A percentile compares a stretch with the other conserved stretches of the same genome.
Evolutionary conservation across 106 monocot genomes (phyloP).

Genomic region (Ottelia alismoides): DNA sequence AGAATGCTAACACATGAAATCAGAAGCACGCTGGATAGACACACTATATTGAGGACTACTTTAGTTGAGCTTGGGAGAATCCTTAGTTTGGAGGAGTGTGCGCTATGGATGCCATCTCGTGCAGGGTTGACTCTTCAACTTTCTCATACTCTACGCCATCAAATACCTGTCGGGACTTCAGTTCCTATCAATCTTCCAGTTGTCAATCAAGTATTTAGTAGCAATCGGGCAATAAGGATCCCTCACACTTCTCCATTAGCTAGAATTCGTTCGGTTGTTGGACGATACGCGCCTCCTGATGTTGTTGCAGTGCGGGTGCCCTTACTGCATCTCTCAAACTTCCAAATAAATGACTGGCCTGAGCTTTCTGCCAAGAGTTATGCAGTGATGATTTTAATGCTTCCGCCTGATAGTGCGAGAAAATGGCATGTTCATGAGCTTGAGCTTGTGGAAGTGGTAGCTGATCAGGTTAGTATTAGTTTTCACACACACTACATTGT

Average conservation of each 20-base stretch:
- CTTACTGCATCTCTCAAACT: slow-evolving; percentile 76
- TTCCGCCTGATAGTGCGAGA: slow-evolving; percentile 82
- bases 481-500: no score
- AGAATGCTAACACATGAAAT: slow-evolving; percentile 94
- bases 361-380: slow-evolving; percentile 73
- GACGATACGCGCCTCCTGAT: slow-evolving; percentile 62
- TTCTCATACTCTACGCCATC: slow-evolving; percentile 62
- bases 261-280: slow-evolving; percentile 26
- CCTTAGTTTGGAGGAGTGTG: slow-evolving; percentile 67
- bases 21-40: slow-evolving; percentile 79
- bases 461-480: slow-evolving; percentile 60
- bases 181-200: slow-evolving; percentile 69
- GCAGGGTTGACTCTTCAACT: slow-evolving; percentile 59
- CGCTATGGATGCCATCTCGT: slow-evolving; percentile 85
- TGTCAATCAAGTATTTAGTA: slow-evolving; percentile 75
- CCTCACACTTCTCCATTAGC: slow-evolving; percentile 60
- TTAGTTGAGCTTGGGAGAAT: slow-evolving; percentile 77
- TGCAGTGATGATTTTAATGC: slow-evolving; percentile 91
- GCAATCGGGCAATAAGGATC: slow-evolving; percentile 59
- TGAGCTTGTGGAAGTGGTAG: slow-evolving; percentile 93
- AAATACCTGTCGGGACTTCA: slow-evolving; percentile 25
- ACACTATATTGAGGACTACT: slow-evolving; percentile 82
- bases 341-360: slow-evolving; percentile 83
- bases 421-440: slow-evolving; percentile 85
- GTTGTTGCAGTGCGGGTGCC: slow-evolving; percentile 75